Base-by-base conservation (phyloP, 2,329 filamentous ascomycete genomes). In the Cercospora brassicicola region DNA sequence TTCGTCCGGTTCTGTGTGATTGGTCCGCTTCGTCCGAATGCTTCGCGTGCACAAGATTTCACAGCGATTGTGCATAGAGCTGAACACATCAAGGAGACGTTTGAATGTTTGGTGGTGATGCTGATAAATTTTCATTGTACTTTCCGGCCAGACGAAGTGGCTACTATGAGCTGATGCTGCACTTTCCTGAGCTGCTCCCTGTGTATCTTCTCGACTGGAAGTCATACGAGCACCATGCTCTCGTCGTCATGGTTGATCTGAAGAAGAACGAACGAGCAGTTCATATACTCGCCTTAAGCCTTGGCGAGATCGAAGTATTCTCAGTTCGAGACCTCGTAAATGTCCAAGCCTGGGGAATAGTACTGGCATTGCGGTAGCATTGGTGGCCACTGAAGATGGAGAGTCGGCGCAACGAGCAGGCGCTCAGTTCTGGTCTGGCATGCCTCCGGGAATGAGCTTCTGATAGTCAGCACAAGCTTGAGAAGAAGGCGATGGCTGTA, bases 371-470 rank as follows among this genome's bases (percentile, higher is more conserved):
- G 6, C 7, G 23, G 48, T 28, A 26, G 48, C 48, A 55, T 2
- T 15, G 3, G 9, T 30, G 5, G 26, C 10, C 26, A 15, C 23
- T 0, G 23, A 55, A 28, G 20, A 6, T 55, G 26, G 26, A 15
- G 48, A 28, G 4, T 18, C 7, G 33, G 15, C 33, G 26, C 59
- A 8, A 51, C 45, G 15, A n/a, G 18, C 53, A 36, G 9, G 28
- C 42, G 31, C 26, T 71, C 63, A 71, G 18, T 68, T 66, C 36
- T 71, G 64, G 28, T 75, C 73, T 30, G 73, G 70, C 71, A 74
- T 73, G 60, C 74, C 73, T 53, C 73, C 73, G 9, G 73, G 73
- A 23, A 75, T 74, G 10, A 74, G 70, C 73, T 75, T 20, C 31
- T 26, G 53, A 9, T 15, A 2, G 39, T 64, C 23, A 64, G 62